Percentiles rank a stretch among this genome's conserved stretches.
phyloP scores from a whole-genome alignment of 257 asterid genomes.

The Lycium barbarum region DNA sequence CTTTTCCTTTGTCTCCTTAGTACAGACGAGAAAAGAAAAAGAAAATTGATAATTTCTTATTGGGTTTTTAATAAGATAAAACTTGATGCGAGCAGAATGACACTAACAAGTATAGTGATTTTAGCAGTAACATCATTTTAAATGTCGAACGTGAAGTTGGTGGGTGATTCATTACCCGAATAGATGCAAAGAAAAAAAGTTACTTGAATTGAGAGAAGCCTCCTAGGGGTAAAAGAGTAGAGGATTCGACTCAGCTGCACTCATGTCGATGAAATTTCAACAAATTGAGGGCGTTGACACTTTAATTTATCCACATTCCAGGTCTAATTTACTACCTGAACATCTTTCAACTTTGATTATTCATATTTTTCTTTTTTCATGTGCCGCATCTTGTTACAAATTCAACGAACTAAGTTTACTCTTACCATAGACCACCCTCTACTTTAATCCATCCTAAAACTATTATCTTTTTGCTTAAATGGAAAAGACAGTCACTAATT shows the following conservation, averaged over 20 bases:
- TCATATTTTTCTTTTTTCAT: not conserved
- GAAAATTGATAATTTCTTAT: not conserved
- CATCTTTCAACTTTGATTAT: not conserved
- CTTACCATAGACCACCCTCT: not conserved
- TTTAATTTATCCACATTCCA: not conserved
- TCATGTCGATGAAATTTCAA: not conserved
- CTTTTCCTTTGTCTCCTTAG: not conserved
- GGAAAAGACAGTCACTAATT: not conserved
- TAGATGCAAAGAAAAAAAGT: not conserved
- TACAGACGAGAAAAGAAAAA: not conserved
- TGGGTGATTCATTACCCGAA: not conserved
- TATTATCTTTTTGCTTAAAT: not conserved
- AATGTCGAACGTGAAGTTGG: not conserved
- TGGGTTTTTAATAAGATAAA: not conserved
- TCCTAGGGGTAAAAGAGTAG: not conserved
- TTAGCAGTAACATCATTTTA: not conserved
- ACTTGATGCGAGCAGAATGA: not conserved
- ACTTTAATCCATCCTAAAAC: not conserved
- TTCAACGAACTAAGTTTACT: not conserved
- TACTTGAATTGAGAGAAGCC: not conserved
- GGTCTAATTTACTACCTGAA: not conserved
- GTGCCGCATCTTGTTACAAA: slow-evolving; percentile 23
- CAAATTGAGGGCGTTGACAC: not conserved
- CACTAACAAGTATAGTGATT: not conserved
- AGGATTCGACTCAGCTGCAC: slow-evolving; percentile 16